A percentile compares a stretch with the other conserved stretches of the same genome.
Evolutionary conservation across 2,329 filamentous ascomycete genomes (phyloP).

Genomic region (Curvularia sp.): DNA sequence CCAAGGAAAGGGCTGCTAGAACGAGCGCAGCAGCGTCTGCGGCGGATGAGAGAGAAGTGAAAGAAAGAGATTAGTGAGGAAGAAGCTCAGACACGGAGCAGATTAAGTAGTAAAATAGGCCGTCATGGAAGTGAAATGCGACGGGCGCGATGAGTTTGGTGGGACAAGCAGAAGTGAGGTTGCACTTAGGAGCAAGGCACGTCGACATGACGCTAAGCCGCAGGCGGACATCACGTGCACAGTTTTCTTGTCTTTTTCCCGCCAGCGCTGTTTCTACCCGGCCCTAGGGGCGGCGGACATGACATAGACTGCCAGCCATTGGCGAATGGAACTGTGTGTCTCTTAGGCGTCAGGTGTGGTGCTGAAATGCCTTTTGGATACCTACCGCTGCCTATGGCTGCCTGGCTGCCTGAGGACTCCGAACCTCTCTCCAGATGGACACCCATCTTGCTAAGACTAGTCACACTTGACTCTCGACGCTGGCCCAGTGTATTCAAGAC

Average conservation of each 20-base stretch:
- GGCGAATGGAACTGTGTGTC: slow-evolving; percentile 21
- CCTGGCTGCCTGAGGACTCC: slow-evolving; percentile 31
- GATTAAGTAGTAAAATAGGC: slow-evolving; percentile 43
- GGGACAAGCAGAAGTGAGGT: slow-evolving; percentile 26
- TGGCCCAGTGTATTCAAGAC: not conserved
- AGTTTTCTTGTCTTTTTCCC: slow-evolving; percentile 9
- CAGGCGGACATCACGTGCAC: slow-evolving; percentile 29
- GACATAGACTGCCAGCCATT: slow-evolving; percentile 23
- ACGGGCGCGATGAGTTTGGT: slow-evolving; percentile 28
- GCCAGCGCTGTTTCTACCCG: slow-evolving; percentile 12
- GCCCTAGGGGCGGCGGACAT: slow-evolving; percentile 5
- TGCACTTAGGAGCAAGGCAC: slow-evolving; percentile 24
- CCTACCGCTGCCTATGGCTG: slow-evolving; percentile 44
- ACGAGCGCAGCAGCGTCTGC: slow-evolving; percentile 33
- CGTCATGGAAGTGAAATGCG: slow-evolving; percentile 40
- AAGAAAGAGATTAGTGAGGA: slow-evolving; percentile 29
- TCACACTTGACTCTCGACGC: not conserved
- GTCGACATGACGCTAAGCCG: slow-evolving; percentile 21
- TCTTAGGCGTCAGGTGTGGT: slow-evolving; percentile 11
- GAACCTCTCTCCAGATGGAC: not conserved
- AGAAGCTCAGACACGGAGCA: slow-evolving; percentile 34
- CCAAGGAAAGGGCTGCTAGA: slow-evolving; percentile 34
- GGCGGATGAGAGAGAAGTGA: slow-evolving; percentile 18
- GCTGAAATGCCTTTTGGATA: slow-evolving; percentile 29
- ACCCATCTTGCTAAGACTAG: not conserved